A percentile compares a stretch with the other conserved stretches of the same genome.
Evolutionary conservation across 1,139 yeast species (phyloP).

Genomic region (Debaryomyces sp.): DNA sequence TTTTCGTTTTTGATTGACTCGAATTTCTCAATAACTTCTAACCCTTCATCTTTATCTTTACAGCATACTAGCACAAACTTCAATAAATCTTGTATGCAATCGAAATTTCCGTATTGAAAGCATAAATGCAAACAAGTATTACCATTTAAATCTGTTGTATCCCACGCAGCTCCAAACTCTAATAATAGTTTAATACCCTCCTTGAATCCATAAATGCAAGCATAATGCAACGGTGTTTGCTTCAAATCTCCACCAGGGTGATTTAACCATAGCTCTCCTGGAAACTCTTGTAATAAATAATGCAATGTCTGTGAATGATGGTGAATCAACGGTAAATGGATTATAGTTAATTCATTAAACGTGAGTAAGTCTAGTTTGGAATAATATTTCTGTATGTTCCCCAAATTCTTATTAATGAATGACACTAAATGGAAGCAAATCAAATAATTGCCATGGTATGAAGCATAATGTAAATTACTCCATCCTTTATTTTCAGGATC

Average conservation of each 20-base stretch:
- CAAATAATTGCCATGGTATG: constrained; percentile 77
- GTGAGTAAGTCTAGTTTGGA: constrained; percentile 45
- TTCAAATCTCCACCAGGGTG: constrained; percentile 50
- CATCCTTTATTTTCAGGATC: constrained; percentile 76
- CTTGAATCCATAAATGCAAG: constrained; percentile 66
- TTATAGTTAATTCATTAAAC: constrained; percentile 70
- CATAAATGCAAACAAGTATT: constrained; percentile 83
- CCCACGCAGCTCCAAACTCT: constrained; percentile 80
- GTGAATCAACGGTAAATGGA: constrained; percentile 72
- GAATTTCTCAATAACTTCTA: constrained; percentile 36
- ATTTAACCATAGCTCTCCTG: constrained; percentile 63
- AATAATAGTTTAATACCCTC: constrained; percentile 72
- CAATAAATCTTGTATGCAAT: constrained; percentile 63
- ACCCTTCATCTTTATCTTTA: constrained; percentile 39
- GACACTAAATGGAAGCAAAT: constrained; percentile 64
- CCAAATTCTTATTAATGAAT: constrained; percentile 29
- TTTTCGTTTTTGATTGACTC: constrained; percentile 48
- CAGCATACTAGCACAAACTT: constrained; percentile 27
- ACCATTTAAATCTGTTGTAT: constrained; percentile 61
- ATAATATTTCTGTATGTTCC: constrained; percentile 19
- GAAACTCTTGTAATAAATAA: constrained; percentile 78
- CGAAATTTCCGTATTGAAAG: constrained; percentile 71
- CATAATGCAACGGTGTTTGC: constrained; percentile 75
- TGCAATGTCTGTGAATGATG: constrained; percentile 80
- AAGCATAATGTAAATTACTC: constrained; percentile 88